Evolutionary conservation across 257 asterid genomes (phyloP).

Genomic region (Solanum megistacrolobum): DNA sequence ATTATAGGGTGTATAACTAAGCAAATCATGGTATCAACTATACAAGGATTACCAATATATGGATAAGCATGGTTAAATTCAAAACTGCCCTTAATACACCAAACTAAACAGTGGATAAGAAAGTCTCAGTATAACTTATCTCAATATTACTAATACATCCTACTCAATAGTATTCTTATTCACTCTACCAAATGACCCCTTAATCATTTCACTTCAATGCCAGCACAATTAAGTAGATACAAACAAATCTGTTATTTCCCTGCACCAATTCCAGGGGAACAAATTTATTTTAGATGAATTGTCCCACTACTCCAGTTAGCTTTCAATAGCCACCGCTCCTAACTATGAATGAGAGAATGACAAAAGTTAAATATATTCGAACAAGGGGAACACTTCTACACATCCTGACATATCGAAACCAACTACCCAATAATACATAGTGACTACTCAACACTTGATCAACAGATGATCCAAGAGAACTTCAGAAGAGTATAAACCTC

Average conservation of each 20-base stretch:
- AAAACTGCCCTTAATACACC: background rate
- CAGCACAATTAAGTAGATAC: background rate
- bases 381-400: background rate
- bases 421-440: background rate
- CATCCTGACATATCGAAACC: background rate
- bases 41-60: background rate
- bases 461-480: background rate
- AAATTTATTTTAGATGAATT: background rate
- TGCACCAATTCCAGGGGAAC: background rate
- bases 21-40: background rate
- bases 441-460: background rate
- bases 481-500: background rate
- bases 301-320: background rate
- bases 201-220: background rate
- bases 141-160: background rate
- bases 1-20: background rate
- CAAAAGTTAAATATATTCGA: background rate
- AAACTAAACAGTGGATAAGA: background rate
- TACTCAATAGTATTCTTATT: background rate
- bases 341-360: background rate
- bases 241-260: background rate
- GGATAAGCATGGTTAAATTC: background rate
- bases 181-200: background rate
- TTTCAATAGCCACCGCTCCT: background rate
- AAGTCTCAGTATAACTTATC: background rate